Evolutionary conservation across 169 alveolate species (phyloP), one percentile per base, ranked within the genome.

Genomic region (Miamiensis avidus): DNA sequence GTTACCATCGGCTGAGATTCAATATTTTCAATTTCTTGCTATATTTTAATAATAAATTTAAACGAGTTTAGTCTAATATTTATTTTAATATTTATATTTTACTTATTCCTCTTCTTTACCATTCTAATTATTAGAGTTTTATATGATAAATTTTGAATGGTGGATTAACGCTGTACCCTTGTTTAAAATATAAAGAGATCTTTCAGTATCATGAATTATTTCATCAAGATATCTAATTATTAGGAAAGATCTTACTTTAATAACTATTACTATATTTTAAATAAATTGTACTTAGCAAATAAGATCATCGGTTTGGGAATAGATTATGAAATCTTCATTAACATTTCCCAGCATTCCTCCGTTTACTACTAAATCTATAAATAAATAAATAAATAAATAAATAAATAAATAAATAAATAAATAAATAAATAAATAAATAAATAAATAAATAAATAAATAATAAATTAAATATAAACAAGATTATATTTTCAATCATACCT

Each of bases 1-100:
- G 82, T 83, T 0, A 91, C 86, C 76, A 78, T 74, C 0, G 90
- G 83, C 32, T 49, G 20, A 0, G 79, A 65, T 16, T 82, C 82
- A 0, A 74, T 49, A n/a, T 81, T 76, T 31, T 76, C 65, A 29
- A 28, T 86, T 73, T 86, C 86, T 34, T 64, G n/a, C 84, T 74
- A 75, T 64, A 49, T 32, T n/a, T 79, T 64, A 34, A 64, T 29
- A 34, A 28, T 15, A 49, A 79, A 64, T 49, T 49, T 0, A 49
- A 49, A 49, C 4, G 20, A 49, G 76, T 34, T 25, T 79, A 65
- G 32, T 33, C 64, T 65, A n/a, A 72, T 34, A 79, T 31, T 74
- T 72, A 34, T 78, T 79, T 26, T 30, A 32, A 78, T 26, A 27
- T 78, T 65, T 75, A 65, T 65, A 73, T 30, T 33, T 85, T 74